Evolutionary conservation across 2,329 filamentous ascomycete species (phyloP), one percentile per base, ranked within the genome.

Genomic region (Apiospora pterosperma): DNA sequence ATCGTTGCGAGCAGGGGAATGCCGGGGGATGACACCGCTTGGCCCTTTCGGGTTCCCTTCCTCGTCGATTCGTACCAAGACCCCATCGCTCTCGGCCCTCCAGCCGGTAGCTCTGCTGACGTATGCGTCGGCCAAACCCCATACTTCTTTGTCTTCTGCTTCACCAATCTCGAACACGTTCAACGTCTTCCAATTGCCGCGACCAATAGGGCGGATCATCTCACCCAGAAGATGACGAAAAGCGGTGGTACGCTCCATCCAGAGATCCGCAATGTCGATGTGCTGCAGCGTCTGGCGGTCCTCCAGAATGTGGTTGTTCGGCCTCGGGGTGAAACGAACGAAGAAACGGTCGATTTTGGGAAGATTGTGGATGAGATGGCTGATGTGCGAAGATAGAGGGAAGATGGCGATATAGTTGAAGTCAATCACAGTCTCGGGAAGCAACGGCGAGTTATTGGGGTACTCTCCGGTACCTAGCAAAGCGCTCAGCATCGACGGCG

Each of bases 341-440:
- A 81, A 88, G 1, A 90, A 75, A 14, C 78, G 78, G 48, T 84
- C 79, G 3, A 91, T 69, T 12, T 76, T 80, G 1, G 82, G 82
- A 66, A 89, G 80, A 65, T 79, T 69, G 2, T 76, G 73, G 2
- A 86, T 74, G 1, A 86, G 76, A 55, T 76, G 77, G 42, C 82
- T 76, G 61, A 91, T 81, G 72, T 92, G 89, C 6, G 83, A 82
- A 59, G 83, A 81, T 39, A 89, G 86, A 0, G 90, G 90, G 69
- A 92, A 92, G 8, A 91, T 84, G 41, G 86, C 88, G 3, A 89
- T 82, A 72, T 91, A 92, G 63, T 79, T 80, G 59, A 90, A 75
- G 23, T 81, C 78, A 16, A 78, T 77, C 55, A 89, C 73, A 5
- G 79, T 79, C 8, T 74, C 66, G 0, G 79, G 77, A 10, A 85